A percentile compares a stretch with the other conserved stretches of the same genome.
phyloP scores from a whole-genome alignment of 495 filamentous ascomycete genomes.

The Haplographium delicatum region DNA sequence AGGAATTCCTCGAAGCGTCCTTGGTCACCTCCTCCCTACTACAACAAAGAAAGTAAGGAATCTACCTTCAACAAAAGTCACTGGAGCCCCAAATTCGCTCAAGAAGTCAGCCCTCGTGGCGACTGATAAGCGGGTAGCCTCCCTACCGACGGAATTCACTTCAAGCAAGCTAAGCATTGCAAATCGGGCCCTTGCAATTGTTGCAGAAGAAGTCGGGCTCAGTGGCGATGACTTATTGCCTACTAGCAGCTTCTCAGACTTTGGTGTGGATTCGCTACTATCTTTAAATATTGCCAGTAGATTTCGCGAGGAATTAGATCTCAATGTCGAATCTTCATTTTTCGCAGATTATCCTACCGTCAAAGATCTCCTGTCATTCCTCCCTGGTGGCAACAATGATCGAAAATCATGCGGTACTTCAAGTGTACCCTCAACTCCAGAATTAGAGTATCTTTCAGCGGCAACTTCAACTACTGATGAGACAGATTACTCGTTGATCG shows the following conservation, averaged over 20 bases:
- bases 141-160: neutral
- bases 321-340: conserved; percentile 31
- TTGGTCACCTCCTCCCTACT: conserved; percentile 44
- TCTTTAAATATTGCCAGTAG: conserved; percentile 46
- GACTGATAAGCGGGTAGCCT: neutral
- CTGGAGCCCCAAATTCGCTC: neutral
- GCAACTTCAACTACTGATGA: too few relatives aligned
- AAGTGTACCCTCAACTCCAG: too few relatives aligned
- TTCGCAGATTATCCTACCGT: conserved; percentile 52
- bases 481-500: too few relatives aligned
- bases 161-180: too few relatives aligned
- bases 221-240: conserved; percentile 52
- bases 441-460: too few relatives aligned
- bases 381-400: too few relatives aligned
- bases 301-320: conserved; percentile 42
- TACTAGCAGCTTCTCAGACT: conserved; percentile 45
- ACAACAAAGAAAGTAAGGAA: neutral
- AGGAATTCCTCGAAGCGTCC: conserved; percentile 55
- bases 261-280: conserved; percentile 58
- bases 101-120: neutral
- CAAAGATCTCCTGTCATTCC: conserved; percentile 25
- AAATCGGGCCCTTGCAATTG: conserved; percentile 47
- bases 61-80: conserved; percentile 36
- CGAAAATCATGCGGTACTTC: too few relatives aligned
- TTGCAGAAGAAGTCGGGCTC: conserved; percentile 62